phyloP scores from a whole-genome alignment of 2,329 filamentous ascomycete genomes.

The Boeremia exigua region DNA sequence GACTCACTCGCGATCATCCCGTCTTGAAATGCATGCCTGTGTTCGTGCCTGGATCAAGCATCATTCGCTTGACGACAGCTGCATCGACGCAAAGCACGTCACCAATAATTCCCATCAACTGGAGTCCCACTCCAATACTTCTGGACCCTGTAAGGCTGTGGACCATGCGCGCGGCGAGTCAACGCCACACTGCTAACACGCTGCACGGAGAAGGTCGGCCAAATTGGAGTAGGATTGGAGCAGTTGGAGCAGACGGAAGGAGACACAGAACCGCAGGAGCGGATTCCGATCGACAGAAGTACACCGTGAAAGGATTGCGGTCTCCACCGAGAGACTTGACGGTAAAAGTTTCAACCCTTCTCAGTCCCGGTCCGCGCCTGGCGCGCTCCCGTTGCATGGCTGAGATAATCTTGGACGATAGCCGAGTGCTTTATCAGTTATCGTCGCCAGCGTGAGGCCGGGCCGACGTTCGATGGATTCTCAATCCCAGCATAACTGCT shows the following conservation, averaged over 20 bases:
- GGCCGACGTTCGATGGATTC: no score
- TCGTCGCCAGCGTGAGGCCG: no score
- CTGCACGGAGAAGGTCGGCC: constrained; percentile 10
- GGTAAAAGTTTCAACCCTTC: no score
- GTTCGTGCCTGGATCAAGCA: neutral
- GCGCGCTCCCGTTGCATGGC: no score
- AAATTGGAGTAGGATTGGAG: neutral
- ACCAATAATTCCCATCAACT: neutral
- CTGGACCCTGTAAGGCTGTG: neutral
- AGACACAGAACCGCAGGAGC: neutral
- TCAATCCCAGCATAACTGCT: no score
- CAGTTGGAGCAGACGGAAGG: neutral
- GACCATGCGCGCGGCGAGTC: neutral
- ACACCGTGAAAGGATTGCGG: neutral
- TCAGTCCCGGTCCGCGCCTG: no score
- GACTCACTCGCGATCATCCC: no score
- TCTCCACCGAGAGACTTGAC: neutral
- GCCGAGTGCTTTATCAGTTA: no score
- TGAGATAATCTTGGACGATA: no score
- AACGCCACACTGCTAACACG: neutral
- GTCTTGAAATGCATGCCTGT: neutral
- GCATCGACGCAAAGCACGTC: neutral
- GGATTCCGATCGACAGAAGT: neutral
- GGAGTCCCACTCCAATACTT: neutral
- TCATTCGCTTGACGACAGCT: neutral